These are phyloP conservation scores for Calonectria pseudoreteaudii DNA, from an alignment of 2,329 filamentous ascomycete genomes.

Conservation along the genomic window DNA sequence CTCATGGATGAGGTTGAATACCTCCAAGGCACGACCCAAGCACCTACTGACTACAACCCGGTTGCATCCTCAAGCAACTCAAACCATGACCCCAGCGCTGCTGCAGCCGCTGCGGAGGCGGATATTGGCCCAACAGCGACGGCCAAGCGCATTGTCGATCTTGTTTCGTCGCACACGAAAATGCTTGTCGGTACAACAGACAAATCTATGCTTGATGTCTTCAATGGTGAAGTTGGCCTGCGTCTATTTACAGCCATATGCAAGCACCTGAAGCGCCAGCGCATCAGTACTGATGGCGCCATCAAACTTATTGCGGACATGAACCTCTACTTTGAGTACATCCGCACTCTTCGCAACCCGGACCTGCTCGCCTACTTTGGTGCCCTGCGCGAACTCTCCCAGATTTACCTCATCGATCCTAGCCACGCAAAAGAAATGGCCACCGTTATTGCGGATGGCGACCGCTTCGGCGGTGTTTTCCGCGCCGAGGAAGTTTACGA, in stretches of 20 bases:
- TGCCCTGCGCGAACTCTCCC: slow-evolving; percentile 89
- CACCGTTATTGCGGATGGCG: slow-evolving; percentile 90
- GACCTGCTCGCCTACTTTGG: slow-evolving; percentile 91
- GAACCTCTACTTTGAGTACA: slow-evolving; percentile 91
- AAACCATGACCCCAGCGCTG: slow-evolving; percentile 32
- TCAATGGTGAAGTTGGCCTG: slow-evolving; percentile 96
- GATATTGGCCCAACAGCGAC: slow-evolving; percentile 80
- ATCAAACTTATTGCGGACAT: slow-evolving; percentile 96
- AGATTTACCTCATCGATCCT: slow-evolving; percentile 93
- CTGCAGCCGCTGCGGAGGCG: slow-evolving; percentile 45
- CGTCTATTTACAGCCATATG: slow-evolving; percentile 92
- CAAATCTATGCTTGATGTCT: slow-evolving; percentile 98
- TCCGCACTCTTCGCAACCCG: slow-evolving; percentile 83
- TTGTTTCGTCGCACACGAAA: slow-evolving; percentile 88
- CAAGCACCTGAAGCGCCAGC: slow-evolving; percentile 97
- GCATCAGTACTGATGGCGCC: slow-evolving; percentile 88
- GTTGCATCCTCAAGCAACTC: slow-evolving; percentile 19
- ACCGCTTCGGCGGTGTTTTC: slow-evolving; percentile 92
- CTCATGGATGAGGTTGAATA: slow-evolving; percentile 99
- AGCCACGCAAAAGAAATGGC: slow-evolving; percentile 92
- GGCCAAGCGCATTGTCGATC: slow-evolving; percentile 82
- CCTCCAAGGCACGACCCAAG: slow-evolving; percentile 88
- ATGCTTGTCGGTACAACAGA: slow-evolving; percentile 97
- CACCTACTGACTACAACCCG: slow-evolving; percentile 92
- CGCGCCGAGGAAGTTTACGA: slow-evolving; percentile 97